These are phyloP conservation scores for Dendrocalamus latiflorus DNA, from an alignment of 202 grass and related monocot species.

Conservation along the genomic window DNA sequence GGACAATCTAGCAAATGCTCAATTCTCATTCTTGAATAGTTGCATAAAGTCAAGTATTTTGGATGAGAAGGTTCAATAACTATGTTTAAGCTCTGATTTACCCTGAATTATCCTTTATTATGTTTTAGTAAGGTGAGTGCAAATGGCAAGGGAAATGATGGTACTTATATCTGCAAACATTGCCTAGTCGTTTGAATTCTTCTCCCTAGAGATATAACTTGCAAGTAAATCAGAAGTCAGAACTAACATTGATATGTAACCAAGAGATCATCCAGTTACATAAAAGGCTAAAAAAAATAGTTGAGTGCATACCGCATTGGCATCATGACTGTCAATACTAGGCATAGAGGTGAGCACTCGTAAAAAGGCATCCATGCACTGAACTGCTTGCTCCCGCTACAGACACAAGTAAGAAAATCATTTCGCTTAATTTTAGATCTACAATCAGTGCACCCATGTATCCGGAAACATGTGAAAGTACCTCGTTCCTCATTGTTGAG, in stretches of 20 bases:
- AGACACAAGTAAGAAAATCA: conserved; percentile 7
- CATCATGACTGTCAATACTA: conserved; percentile 75
- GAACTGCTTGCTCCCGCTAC: conserved; percentile 61
- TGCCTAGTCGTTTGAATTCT: not conserved
- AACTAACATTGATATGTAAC: not conserved
- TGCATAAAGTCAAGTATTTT: not conserved
- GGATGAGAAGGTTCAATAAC: not conserved
- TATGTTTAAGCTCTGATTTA: not conserved
- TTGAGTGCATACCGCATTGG: conserved; percentile 55
- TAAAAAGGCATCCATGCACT: conserved; percentile 64
- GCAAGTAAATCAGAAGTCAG: not conserved
- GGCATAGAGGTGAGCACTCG: conserved; percentile 69
- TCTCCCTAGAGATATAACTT: not conserved
- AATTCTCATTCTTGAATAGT: not conserved
- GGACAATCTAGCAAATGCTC: not conserved
- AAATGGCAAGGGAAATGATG: not conserved
- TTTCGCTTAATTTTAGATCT: not conserved
- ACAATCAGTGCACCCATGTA: not conserved
- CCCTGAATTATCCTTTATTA: not conserved
- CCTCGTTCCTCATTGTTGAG: conserved; percentile 63
- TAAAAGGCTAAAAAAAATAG: not conserved
- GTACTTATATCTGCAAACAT: not conserved
- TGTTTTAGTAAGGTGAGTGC: not conserved
- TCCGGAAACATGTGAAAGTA: conserved; percentile 23
- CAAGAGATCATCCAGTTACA: not conserved